Percentiles rank a stretch among this genome's conserved stretches.
Conservation (phyloP, 208 protist species). For the Leishmania mexicana region DNA sequence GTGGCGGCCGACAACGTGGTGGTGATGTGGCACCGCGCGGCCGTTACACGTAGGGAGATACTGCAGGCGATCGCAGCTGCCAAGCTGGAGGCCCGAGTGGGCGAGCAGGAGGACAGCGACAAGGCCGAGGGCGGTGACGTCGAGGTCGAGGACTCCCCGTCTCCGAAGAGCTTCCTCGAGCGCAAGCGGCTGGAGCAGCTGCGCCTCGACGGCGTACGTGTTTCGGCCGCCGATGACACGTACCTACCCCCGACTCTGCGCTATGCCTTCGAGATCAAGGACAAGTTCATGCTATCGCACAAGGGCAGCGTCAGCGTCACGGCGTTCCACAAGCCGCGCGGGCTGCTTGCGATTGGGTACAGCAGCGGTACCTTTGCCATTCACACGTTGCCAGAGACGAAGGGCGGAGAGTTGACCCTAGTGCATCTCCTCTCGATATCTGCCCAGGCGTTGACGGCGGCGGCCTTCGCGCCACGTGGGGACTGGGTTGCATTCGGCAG, state of each 20-base stretch:
- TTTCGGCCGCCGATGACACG: conserved; percentile 72
- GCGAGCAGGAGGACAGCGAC: conserved; percentile 32
- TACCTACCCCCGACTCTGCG: conserved; percentile 75
- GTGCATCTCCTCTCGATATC: conserved; percentile 93
- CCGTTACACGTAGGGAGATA: conserved; percentile 76
- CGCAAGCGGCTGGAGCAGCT: conserved; percentile 77
- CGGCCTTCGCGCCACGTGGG: conserved; percentile 79
- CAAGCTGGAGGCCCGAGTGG: conserved; percentile 57
- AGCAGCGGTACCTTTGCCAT: conserved; percentile 92
- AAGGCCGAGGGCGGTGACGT: conserved; percentile 35
- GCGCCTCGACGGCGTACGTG: conserved; percentile 76
- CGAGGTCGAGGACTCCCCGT: conserved; percentile 42
- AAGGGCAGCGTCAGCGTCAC: conserved; percentile 85
- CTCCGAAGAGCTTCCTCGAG: conserved; percentile 82
- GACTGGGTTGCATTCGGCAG: conserved; percentile 91
- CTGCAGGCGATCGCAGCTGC: conserved; percentile 79
- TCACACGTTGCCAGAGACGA: conserved; percentile 52
- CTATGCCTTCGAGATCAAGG: conserved; percentile 81
- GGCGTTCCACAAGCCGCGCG: conserved; percentile 73
- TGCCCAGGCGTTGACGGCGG: conserved; percentile 86
- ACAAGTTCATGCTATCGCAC: conserved; percentile 88
- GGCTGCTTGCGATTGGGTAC: conserved; percentile 88
- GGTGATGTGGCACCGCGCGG: conserved; percentile 73
- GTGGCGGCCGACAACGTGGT: conserved; percentile 85
- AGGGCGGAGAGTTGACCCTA: conserved; percentile 49